Evolutionary conservation across 306 rosid species (phyloP), one percentile per base, ranked within the genome.

Genomic region (Malus fusca): DNA sequence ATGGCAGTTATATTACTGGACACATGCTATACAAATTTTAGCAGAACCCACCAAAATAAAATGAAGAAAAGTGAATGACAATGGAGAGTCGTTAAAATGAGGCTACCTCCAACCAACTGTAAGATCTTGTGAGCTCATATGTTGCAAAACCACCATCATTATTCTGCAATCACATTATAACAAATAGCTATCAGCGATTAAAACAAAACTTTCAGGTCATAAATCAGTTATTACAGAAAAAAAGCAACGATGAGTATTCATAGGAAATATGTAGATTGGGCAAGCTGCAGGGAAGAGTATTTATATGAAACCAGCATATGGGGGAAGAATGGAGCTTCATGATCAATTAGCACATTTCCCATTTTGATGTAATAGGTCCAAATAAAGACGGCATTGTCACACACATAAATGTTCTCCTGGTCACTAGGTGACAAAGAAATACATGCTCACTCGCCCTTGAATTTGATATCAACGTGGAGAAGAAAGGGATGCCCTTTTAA

Each of bases 121-220:
- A 91, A 69, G 98, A 94, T 79, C 98, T 89, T 33, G 92, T 94
- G 81, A 94, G 91, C 78, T 94, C 98, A 40, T 94, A 94, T 12
- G 97, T 91, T 23, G 97, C 97, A 79, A 90, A 80, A 73, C 98
- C 97, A 63, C 98, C 97, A 62, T 86, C 90, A 28, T 63, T 85
- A 74, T 94, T 94, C 98, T 94, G 88, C 74, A 82, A 73, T 43
- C 13, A 73, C 68, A 25, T 63, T 46, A 53, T 42, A 68, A 55
- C 60, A 51, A 64, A 68, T 55, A 23, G 10, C n/a, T 25, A 11
- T 55, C 25, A 51, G 59, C n/a, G 25, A 75, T 66, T 26, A 15
- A 60, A n/a, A 37, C 5, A n/a, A 18, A 18, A 6, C 68, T 51
- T 42, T 40, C 37, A 19, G 14, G 19, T n/a, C 17, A 21, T 66